Evolutionary conservation across 345 rosid genomes (phyloP).

Genomic region (Physaria fendleri): DNA sequence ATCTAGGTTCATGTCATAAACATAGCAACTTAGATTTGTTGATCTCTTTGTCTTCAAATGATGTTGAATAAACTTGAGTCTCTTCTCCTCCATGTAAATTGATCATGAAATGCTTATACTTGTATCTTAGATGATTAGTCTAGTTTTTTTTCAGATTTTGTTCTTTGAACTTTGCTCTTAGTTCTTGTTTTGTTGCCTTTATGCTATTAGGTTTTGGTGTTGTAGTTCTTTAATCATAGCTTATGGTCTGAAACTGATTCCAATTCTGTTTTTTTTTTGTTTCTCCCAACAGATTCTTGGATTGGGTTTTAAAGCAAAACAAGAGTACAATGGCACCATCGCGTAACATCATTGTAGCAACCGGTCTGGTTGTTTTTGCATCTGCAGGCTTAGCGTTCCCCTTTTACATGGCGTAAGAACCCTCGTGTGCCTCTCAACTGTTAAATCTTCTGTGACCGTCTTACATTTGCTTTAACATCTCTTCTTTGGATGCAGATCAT

Average conservation of each 20-base stretch:
- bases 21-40: no score
- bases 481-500: conserved; percentile 38
- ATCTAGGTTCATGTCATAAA: no score
- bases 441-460: not conserved
- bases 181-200: not conserved
- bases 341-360: conserved; percentile 65
- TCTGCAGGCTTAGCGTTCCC: conserved; percentile 82
- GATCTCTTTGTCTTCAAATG: no score
- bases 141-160: no score
- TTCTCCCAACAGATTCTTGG: not conserved
- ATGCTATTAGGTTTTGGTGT: not conserved
- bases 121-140: no score
- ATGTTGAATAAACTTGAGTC: no score
- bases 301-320: not conserved
- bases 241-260: not conserved
- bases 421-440: not conserved
- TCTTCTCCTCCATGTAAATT: no score
- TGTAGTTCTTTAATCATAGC: not conserved
- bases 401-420: conserved; percentile 83
- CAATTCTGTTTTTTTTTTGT: not conserved
- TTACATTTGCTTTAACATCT: not conserved
- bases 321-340: conserved; percentile 39
- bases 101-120: no score
- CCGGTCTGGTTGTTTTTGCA: conserved; percentile 74
- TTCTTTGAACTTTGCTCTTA: not conserved